phyloP scores from a whole-genome alignment of 345 rosid species.

The Brassica juncea region DNA sequence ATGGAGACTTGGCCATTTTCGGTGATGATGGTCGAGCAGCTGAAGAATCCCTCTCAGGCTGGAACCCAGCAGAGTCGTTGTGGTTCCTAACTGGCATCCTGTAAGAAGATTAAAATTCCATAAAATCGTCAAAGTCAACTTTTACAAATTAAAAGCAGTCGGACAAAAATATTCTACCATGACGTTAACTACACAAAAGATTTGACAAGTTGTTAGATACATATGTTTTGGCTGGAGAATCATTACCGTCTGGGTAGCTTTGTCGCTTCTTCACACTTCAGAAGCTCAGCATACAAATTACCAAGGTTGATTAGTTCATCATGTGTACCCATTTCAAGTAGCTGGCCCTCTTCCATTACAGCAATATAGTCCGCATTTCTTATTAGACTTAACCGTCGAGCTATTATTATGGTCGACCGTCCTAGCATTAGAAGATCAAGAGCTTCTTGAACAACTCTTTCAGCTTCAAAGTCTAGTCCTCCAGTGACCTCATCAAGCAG shows the following conservation, averaged over 20 bases:
- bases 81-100: constrained; percentile 90
- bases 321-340: constrained; percentile 99
- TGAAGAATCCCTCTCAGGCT: constrained; percentile 88
- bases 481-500: constrained; percentile 98
- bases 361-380: constrained; percentile 98
- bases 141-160: constrained; percentile 11
- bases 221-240: constrained; percentile 27
- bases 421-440: constrained; percentile 96
- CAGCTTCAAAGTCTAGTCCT: constrained; percentile 99
- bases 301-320: constrained; percentile 77
- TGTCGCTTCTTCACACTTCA: constrained; percentile 97
- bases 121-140: constrained; percentile 21
- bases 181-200: constrained; percentile 21
- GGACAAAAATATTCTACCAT: constrained; percentile 19
- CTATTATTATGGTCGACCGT: constrained; percentile 95
- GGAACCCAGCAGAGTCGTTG: constrained; percentile 67
- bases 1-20: constrained; percentile 82
- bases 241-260: constrained; percentile 98
- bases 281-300: constrained; percentile 94
- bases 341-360: constrained; percentile 99
- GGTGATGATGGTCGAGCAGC: constrained; percentile 84
- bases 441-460: constrained; percentile 89
- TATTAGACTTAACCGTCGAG: constrained; percentile 91
- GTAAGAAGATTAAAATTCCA: constrained; percentile 36
- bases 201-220: constrained; percentile 15